These are phyloP conservation scores for Jatropha podagrica DNA, from an alignment of 441 rosid genomes.

Conservation along the genomic window DNA sequence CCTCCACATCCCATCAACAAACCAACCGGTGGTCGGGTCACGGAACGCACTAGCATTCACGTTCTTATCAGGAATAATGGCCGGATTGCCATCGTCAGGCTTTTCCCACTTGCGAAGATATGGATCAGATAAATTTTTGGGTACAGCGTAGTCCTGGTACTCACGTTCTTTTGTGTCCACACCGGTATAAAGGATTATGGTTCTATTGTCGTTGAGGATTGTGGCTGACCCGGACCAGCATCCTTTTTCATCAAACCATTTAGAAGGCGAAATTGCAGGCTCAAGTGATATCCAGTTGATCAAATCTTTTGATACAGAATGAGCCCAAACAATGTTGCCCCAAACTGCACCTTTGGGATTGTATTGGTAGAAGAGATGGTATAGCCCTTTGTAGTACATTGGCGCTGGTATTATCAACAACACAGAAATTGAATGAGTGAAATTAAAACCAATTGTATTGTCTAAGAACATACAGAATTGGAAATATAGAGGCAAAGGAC, in stretches of 20 bases:
- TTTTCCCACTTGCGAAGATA: constrained; percentile 74
- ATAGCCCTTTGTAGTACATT: constrained; percentile 61
- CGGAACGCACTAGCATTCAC: constrained; percentile 76
- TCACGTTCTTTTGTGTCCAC: constrained; percentile 45
- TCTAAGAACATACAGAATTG: not conserved
- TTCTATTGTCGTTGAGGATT: constrained; percentile 50
- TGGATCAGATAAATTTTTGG: constrained; percentile 65
- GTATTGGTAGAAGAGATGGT: too few relatives aligned
- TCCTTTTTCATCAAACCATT: constrained; percentile 68
- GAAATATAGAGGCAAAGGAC: not conserved
- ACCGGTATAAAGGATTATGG: constrained; percentile 75
- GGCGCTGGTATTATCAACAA: too few relatives aligned
- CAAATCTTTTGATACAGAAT: constrained; percentile 79
- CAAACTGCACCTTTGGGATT: constrained; percentile 88
- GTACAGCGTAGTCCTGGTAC: constrained; percentile 67
- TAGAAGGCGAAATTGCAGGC: constrained; percentile 63
- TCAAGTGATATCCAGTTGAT: constrained; percentile 73
- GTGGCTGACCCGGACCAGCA: constrained; percentile 95
- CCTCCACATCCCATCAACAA: constrained; percentile 55
- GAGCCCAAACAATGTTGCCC: constrained; percentile 98
- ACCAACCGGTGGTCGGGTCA: constrained; percentile 94
- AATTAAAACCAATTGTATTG: too few relatives aligned
- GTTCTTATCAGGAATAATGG: constrained; percentile 35
- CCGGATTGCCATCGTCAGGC: constrained; percentile 73
- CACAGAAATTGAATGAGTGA: too few relatives aligned